Conservation (phyloP, 2,329 filamentous ascomycete species). For the Domatiomyces catenatus region DNA sequence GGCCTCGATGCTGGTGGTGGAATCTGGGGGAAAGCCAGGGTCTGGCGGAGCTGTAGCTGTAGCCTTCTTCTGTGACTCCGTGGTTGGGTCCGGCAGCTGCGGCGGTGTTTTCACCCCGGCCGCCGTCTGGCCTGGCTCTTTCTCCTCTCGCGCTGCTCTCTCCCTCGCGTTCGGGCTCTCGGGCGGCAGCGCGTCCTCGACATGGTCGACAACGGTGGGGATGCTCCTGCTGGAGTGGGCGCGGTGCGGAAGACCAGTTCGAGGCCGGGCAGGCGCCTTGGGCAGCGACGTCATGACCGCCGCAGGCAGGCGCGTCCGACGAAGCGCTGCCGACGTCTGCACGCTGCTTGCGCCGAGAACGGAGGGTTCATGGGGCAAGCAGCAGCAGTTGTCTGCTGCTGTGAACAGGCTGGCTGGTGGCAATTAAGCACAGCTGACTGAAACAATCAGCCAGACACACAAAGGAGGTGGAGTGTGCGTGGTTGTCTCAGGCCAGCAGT, state of each 20-base stretch:
- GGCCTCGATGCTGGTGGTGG: constrained; percentile 9
- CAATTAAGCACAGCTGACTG: background rate
- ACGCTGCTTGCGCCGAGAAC: background rate
- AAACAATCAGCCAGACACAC: background rate
- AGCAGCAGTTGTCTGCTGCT: background rate
- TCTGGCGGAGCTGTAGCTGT: background rate
- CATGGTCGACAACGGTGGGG: background rate
- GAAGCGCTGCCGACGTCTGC: background rate
- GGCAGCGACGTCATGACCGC: constrained; percentile 11
- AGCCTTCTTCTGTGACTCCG: background rate
- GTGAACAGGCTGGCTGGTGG: background rate
- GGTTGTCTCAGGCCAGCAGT: background rate
- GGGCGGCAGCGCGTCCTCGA: background rate
- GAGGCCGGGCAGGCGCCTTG: constrained; percentile 5
- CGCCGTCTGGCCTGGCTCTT: constrained; percentile 4
- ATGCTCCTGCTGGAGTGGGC: constrained; percentile 5
- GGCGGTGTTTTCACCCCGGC: constrained; percentile 1
- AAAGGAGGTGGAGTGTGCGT: background rate
- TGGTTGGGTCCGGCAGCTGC: background rate
- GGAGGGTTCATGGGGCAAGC: background rate
- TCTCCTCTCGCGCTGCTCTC: background rate
- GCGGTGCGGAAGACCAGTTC: constrained; percentile 7
- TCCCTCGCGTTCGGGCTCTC: background rate
- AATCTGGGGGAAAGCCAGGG: background rate
- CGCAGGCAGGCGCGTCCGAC: constrained; percentile 7